Evolutionary conservation across 225 moss, liverwort and hornwort genomes (phyloP).

Genomic region (Pleurozium schreberi): DNA sequence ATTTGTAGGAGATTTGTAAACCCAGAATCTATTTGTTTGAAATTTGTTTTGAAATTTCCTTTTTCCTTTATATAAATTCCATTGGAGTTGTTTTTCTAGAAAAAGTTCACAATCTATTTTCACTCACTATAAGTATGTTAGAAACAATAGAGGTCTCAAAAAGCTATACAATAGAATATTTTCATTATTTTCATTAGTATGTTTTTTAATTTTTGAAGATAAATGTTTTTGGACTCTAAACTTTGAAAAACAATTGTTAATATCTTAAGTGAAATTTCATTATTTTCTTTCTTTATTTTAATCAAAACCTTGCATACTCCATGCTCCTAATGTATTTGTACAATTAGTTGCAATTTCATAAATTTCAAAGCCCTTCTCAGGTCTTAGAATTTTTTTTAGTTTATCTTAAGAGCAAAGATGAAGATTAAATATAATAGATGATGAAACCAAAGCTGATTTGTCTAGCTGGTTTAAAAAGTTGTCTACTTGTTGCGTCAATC

Average conservation of each 20-base stretch:
- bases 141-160: fast-evolving
- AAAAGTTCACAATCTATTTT: neutral
- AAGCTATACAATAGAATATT: fast-evolving
- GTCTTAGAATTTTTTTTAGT: too few species aligned
- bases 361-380: neutral
- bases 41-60: neutral
- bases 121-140: neutral
- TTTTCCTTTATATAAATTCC: neutral
- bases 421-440: neutral
- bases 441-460: neutral
- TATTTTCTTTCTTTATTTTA: neutral
- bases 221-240: neutral
- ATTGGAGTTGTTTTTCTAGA: fast-evolving
- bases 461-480: neutral
- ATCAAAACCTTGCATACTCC: neutral
- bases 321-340: neutral
- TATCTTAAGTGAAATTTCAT: neutral
- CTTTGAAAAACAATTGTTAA: neutral
- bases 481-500: neutral
- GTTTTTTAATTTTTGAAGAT: neutral
- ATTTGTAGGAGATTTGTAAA: neutral
- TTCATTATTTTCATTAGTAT: neutral
- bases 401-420: too few species aligned
- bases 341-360: neutral
- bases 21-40: neutral